A percentile compares a stretch with the other conserved stretches of the same genome.
These are phyloP conservation scores for Rhodomyrtus tomentosa DNA, from an alignment of 345 rosid species.

Conservation along the genomic window DNA sequence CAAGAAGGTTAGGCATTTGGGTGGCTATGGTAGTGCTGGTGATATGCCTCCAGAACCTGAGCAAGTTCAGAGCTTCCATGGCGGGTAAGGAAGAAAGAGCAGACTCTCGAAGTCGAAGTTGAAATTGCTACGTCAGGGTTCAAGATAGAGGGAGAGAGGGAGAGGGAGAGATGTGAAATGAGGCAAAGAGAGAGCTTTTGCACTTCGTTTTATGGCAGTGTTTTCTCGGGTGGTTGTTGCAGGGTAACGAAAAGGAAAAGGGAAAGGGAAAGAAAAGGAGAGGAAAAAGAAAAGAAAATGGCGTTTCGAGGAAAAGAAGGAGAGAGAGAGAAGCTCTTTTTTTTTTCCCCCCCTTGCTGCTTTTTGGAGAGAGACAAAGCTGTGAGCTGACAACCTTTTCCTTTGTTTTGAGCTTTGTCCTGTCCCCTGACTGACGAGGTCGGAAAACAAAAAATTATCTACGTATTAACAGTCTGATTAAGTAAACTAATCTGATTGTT, in stretches of 20 bases:
- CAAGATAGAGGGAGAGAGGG: background rate
- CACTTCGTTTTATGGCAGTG: constrained; percentile 29
- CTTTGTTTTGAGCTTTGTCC: background rate
- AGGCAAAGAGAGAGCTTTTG: constrained; percentile 14
- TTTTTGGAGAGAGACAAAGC: background rate
- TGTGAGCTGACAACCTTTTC: background rate
- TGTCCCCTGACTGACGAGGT: background rate
- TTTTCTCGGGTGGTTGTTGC: background rate
- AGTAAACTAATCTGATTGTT: background rate
- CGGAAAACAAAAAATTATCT: background rate
- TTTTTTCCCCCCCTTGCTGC: background rate
- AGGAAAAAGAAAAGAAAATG: constrained; percentile 1
- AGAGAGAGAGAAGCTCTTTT: background rate
- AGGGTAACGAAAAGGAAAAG: background rate
- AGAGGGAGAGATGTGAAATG: background rate
- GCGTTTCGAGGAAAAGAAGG: constrained; percentile 12
- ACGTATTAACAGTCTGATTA: background rate
- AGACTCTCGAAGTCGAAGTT: background rate
- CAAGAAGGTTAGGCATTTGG: background rate
- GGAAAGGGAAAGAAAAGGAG: background rate
- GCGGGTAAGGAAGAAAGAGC: background rate
- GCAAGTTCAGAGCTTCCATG: constrained; percentile 70
- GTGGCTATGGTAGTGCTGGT: constrained; percentile 1
- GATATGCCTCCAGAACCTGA: constrained; percentile 42
- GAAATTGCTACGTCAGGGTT: background rate